These are phyloP conservation scores for Primulina huaijiensis DNA, from an alignment of 257 asterid genomes.

Conservation along the genomic window DNA sequence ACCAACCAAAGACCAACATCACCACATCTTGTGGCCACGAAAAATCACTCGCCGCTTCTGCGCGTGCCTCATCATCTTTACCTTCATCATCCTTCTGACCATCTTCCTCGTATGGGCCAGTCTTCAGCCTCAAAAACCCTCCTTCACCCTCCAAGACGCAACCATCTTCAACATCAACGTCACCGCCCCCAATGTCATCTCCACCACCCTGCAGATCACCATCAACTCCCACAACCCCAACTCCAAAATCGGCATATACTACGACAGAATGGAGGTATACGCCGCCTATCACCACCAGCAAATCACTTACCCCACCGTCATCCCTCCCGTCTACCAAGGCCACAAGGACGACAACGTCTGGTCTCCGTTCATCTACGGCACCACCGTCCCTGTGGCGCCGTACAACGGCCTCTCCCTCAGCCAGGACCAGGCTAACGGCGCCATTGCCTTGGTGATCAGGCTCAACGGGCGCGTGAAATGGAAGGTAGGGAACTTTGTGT, in stretches of 20 bases:
- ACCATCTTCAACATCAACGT: conserved; percentile 80
- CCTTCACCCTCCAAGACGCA: conserved; percentile 87
- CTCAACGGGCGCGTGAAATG: conserved; percentile 68
- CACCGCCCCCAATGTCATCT: conserved; percentile 70
- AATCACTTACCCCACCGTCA: conserved; percentile 62
- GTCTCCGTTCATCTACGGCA: conserved; percentile 75
- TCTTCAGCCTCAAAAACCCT: conserved; percentile 77
- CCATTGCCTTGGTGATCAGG: conserved; percentile 40
- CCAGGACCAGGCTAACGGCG: conserved; percentile 59
- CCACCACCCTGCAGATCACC: conserved; percentile 75
- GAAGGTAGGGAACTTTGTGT: conserved; percentile 55
- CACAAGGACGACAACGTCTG: conserved; percentile 70
- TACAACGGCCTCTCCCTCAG: conserved; percentile 55
- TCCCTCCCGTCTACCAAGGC: conserved; percentile 77
- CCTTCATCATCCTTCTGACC: conserved; percentile 47
- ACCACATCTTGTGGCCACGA: conserved; percentile 37
- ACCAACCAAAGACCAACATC: conserved; percentile 44
- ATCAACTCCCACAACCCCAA: conserved; percentile 77
- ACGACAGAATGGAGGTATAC: conserved; percentile 48
- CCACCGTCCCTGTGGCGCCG: conserved; percentile 74
- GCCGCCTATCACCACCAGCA: conserved; percentile 70
- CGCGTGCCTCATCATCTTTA: conserved; percentile 35
- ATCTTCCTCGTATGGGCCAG: conserved; percentile 72
- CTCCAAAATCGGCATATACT: conserved; percentile 60
- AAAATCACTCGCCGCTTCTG: conserved; percentile 30